Conservation (phyloP, 192 early-diverging fungal genomes). For the Phycomyces blakesleeanus region DNA sequence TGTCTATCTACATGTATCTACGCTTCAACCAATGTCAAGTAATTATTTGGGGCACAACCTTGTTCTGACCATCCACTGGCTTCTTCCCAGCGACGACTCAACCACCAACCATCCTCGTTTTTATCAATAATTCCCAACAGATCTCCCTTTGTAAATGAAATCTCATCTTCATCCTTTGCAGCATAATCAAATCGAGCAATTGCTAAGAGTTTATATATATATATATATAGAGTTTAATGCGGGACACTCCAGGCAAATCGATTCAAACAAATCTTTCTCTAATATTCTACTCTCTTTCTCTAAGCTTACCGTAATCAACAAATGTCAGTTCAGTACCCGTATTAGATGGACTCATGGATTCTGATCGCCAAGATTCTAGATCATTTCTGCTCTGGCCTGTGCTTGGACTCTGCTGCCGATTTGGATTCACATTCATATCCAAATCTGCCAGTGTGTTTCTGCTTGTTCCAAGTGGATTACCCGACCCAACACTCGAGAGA, state of each 20-base stretch:
- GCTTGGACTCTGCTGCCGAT: too few species aligned
- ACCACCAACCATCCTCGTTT: slow-evolving; percentile 12
- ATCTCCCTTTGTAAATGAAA: slow-evolving; percentile 30
- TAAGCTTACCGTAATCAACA: slow-evolving; percentile 15
- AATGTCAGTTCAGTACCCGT: not conserved
- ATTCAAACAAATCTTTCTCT: not conserved
- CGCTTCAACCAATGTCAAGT: not conserved
- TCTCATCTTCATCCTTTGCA: slow-evolving; percentile 25
- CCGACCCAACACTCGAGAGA: not conserved
- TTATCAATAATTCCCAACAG: slow-evolving; percentile 24
- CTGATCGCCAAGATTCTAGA: not conserved
- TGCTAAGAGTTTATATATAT: too few species aligned
- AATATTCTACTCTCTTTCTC: not conserved
- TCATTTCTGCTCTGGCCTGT: too few species aligned
- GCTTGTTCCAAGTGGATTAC: not conserved
- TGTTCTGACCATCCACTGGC: not conserved
- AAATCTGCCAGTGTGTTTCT: too few species aligned
- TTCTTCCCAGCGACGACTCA: not conserved
- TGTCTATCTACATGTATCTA: too few species aligned
- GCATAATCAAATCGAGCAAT: slow-evolving; percentile 24
- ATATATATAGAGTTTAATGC: too few species aligned
- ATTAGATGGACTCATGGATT: not conserved
- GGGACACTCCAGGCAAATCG: too few species aligned
- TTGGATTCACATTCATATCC: too few species aligned
- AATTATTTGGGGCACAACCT: not conserved